Conservation (phyloP, 805 yeast genomes). For the Candida corydali region DNA sequence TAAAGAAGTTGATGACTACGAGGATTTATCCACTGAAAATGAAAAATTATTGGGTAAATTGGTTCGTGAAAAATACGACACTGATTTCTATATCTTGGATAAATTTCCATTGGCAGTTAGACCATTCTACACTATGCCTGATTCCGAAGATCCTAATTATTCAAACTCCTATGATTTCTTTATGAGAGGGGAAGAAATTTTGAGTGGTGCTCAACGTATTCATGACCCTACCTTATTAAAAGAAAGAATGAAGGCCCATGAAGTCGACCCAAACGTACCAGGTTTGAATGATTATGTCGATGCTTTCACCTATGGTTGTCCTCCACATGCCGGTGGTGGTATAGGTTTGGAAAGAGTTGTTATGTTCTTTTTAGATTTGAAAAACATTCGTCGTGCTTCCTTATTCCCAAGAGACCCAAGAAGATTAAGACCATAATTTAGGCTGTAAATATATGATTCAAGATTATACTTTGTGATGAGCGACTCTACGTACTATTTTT, state of each 20-base stretch:
- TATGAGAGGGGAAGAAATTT: conserved; percentile 99
- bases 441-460: neutral
- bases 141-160: conserved; percentile 83
- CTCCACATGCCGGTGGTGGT: conserved; percentile 99
- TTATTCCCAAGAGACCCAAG: conserved; percentile 98
- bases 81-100: conserved; percentile 97
- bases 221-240: conserved; percentile 84
- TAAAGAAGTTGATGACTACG: conserved; percentile 78
- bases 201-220: conserved; percentile 99
- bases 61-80: conserved; percentile 89
- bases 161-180: conserved; percentile 98
- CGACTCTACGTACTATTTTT: too few relatives aligned
- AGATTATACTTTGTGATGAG: too few relatives aligned
- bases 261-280: conserved; percentile 70
- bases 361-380: conserved; percentile 95
- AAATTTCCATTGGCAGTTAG: conserved; percentile 95
- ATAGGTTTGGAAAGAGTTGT: conserved; percentile 98
- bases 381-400: conserved; percentile 97
- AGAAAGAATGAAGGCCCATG: conserved; percentile 81
- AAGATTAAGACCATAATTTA: conserved; percentile 74
- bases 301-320: conserved; percentile 91
- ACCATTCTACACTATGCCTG: conserved; percentile 99
- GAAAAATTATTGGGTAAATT: conserved; percentile 90
- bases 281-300: conserved; percentile 90
- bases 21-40: conserved; percentile 89